A percentile compares a stretch with the other conserved stretches of the same genome.
phyloP scores from a whole-genome alignment of 106 monocot species.

The Ottelia alismoides region DNA sequence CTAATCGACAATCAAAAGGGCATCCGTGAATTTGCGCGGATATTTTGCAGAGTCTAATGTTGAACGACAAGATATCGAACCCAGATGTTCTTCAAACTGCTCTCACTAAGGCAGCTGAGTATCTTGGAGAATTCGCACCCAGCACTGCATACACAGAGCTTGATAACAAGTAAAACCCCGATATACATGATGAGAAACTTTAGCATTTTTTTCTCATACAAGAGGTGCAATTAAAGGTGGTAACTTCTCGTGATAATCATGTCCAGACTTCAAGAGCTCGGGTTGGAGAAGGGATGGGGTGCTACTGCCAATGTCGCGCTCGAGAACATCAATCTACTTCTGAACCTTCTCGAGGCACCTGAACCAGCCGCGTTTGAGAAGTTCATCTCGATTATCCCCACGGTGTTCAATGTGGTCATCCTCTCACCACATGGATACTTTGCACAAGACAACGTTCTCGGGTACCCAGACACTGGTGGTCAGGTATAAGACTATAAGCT shows the following conservation, averaged over 20 bases:
- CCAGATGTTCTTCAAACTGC: slow-evolving; percentile 38
- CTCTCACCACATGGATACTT: slow-evolving; percentile 89
- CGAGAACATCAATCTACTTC: slow-evolving; percentile 47
- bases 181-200: too few species aligned
- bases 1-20: too few species aligned
- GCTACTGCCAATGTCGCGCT: slow-evolving; percentile 31
- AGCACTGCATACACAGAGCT: slow-evolving; percentile 64
- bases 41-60: slow-evolving; percentile 49
- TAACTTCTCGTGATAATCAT: too few species aligned
- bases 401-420: slow-evolving; percentile 86
- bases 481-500: slow-evolving; percentile 34
- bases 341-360: slow-evolving; percentile 82
- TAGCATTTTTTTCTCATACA: not conserved
- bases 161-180: slow-evolving; percentile 28
- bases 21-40: too few species aligned
- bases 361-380: slow-evolving; percentile 70
- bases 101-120: slow-evolving; percentile 58
- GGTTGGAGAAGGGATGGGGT: slow-evolving; percentile 84
- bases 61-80: slow-evolving; percentile 61
- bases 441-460: slow-evolving; percentile 79
- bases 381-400: slow-evolving; percentile 57
- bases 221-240: not conserved
- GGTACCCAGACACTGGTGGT: slow-evolving; percentile 86
- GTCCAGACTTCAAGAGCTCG: slow-evolving; percentile 41
- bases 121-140: slow-evolving; percentile 30